These are phyloP conservation scores for Globisporangium spiculum DNA, from an alignment of 352 stramenopile genomes.

Conservation along the genomic window DNA sequence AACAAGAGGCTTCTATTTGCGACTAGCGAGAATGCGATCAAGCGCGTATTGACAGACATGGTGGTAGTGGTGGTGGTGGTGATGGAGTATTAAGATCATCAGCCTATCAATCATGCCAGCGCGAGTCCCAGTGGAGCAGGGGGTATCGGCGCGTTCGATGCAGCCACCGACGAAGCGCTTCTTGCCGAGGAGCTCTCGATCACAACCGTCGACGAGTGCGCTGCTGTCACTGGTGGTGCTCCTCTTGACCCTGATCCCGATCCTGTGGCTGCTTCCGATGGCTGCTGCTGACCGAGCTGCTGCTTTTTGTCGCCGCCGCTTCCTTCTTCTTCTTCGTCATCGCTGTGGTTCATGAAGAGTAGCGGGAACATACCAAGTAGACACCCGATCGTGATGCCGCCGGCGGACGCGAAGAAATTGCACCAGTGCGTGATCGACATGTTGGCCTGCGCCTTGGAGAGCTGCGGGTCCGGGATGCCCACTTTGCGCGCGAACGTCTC, in stretches of 20 bases:
- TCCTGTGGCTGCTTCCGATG: slow-evolving; percentile 4
- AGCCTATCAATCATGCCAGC: neutral
- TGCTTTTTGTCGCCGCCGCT: slow-evolving; percentile 37
- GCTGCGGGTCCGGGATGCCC: slow-evolving; percentile 64
- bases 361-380: slow-evolving; percentile 90
- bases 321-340: slow-evolving; percentile 39
- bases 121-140: neutral
- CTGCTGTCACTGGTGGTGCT: neutral
- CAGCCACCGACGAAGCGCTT: neutral
- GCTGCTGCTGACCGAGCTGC: slow-evolving; percentile 7
- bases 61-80: neutral
- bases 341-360: slow-evolving; percentile 81
- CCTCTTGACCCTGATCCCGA: neutral
- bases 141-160: neutral
- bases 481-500: slow-evolving; percentile 67
- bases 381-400: slow-evolving; percentile 87
- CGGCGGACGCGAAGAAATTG: slow-evolving; percentile 74
- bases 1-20: neutral
- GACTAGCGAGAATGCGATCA: neutral
- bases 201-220: neutral
- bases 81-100: neutral
- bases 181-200: neutral
- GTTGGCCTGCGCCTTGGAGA: slow-evolving; percentile 75
- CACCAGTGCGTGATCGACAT: slow-evolving; percentile 73
- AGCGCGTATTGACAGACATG: neutral